Evolutionary conservation across 495 filamentous ascomycete species (phyloP).

Genomic region (Staphylotrichum tortipilum): DNA sequence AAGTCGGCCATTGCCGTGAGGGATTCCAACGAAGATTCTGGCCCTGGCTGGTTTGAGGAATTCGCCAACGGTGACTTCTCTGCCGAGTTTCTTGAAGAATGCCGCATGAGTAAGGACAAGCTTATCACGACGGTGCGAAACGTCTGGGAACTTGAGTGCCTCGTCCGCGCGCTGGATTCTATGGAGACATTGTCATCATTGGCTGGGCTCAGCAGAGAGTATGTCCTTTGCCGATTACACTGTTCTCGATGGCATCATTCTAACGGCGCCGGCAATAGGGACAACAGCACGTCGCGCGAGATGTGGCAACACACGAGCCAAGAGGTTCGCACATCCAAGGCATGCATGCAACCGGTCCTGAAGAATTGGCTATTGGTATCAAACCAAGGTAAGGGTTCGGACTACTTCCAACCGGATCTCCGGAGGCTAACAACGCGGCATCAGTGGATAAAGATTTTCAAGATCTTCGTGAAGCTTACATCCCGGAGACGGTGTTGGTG

Average conservation of each 20-base stretch:
- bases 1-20: constrained; percentile 25
- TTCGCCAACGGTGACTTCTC: constrained; percentile 26
- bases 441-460: constrained; percentile 35
- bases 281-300: constrained; percentile 27
- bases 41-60: constrained; percentile 36
- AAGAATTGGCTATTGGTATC: constrained; percentile 35
- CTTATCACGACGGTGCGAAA: constrained; percentile 49
- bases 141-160: constrained; percentile 65
- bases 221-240: not conserved
- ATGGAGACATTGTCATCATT: constrained; percentile 49
- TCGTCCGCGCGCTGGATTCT: constrained; percentile 57
- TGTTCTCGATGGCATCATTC: not conserved
- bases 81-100: constrained; percentile 28
- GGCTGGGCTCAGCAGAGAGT: constrained; percentile 37
- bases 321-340: constrained; percentile 34
- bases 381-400: constrained; percentile 21
- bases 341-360: constrained; percentile 37
- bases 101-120: constrained; percentile 26
- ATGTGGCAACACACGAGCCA: constrained; percentile 34
- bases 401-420: not conserved
- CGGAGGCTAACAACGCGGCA: constrained; percentile 11
- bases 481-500: constrained; percentile 75
- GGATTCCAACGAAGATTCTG: constrained; percentile 16
- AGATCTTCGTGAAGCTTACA: constrained; percentile 59
- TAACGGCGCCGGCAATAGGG: constrained; percentile 8